Conservation (phyloP, 805 yeast genomes). For the Metschnikowia henanensis region DNA sequence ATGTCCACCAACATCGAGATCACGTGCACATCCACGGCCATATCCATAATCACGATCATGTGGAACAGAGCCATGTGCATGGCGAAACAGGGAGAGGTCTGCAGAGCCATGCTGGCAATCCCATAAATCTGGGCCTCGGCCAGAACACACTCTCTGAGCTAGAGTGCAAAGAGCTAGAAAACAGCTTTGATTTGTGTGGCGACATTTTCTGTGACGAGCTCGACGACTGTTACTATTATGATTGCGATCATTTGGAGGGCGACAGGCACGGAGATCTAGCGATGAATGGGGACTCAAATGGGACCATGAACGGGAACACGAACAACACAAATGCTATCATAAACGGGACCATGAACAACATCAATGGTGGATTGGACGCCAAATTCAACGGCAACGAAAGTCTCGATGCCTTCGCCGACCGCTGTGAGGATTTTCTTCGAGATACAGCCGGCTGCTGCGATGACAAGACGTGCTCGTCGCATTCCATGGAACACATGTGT, state of each 20-base stretch:
- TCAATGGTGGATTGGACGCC: too few relatives aligned
- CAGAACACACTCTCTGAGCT: slow-evolving; percentile 2
- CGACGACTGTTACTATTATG: slow-evolving; percentile 43
- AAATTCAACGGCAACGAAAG: too few relatives aligned
- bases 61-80: slow-evolving; percentile 8
- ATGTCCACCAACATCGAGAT: slow-evolving; percentile 60
- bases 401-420: too few relatives aligned
- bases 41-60: slow-evolving; percentile 51
- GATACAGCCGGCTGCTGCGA: slow-evolving; percentile 7
- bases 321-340: too few relatives aligned
- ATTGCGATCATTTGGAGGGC: slow-evolving; percentile 26
- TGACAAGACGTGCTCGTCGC: slow-evolving; percentile 5
- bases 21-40: slow-evolving; percentile 71
- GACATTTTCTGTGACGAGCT: slow-evolving; percentile 44
- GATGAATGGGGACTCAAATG: too few relatives aligned
- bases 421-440: background rate
- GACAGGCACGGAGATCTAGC: too few relatives aligned
- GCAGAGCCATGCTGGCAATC: background rate
- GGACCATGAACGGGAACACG: too few relatives aligned
- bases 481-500: slow-evolving; percentile 4
- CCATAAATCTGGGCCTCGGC: too few relatives aligned
- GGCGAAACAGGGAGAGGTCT: background rate
- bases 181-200: slow-evolving; percentile 31
- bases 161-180: slow-evolving; percentile 30
- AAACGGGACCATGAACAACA: too few relatives aligned